phyloP scores from a whole-genome alignment of 306 rosid species.

The Biancaea sappan region DNA sequence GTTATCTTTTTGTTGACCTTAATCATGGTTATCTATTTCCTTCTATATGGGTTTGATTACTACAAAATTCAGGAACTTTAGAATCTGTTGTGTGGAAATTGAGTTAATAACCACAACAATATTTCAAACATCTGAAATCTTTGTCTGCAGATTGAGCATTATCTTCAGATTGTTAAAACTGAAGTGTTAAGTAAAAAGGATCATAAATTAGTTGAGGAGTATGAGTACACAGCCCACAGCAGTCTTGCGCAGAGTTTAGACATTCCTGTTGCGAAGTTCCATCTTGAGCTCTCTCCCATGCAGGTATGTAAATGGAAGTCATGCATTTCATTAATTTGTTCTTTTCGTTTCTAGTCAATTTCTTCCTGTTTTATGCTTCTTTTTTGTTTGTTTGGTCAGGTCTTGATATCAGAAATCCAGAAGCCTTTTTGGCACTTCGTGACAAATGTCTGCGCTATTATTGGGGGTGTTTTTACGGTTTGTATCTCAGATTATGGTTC shows the following conservation, averaged over 20 bases:
- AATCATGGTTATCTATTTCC: slow-evolving; percentile 16
- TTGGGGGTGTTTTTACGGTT: slow-evolving; percentile 99
- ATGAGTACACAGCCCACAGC: slow-evolving; percentile 98
- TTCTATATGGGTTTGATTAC: slow-evolving; percentile 22
- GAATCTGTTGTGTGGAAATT: slow-evolving; percentile 9
- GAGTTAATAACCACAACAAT: slow-evolving; percentile 12
- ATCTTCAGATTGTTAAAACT: slow-evolving; percentile 90
- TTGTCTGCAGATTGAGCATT: slow-evolving; percentile 85
- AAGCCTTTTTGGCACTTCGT: slow-evolving; percentile 92
- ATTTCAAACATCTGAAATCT: slow-evolving; percentile 24
- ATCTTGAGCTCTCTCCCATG: slow-evolving; percentile 97
- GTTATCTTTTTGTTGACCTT: slow-evolving; percentile 17
- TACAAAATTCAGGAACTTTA: not conserved
- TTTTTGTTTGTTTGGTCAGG: slow-evolving; percentile 47
- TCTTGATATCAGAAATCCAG: slow-evolving; percentile 73
- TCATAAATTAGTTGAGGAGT: slow-evolving; percentile 72
- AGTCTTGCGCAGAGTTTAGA: slow-evolving; percentile 64
- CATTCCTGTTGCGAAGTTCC: slow-evolving; percentile 88
- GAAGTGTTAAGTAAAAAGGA: slow-evolving; percentile 67
- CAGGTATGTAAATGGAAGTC: slow-evolving; percentile 56
- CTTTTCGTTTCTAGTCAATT: slow-evolving; percentile 12
- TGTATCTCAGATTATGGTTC: slow-evolving; percentile 43
- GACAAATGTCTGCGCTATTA: slow-evolving; percentile 91
- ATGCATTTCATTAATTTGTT: slow-evolving; percentile 16
- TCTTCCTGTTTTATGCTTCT: slow-evolving; percentile 17